Base-by-base conservation (phyloP, 257 asterid species). In the Echites panduratus region DNA sequence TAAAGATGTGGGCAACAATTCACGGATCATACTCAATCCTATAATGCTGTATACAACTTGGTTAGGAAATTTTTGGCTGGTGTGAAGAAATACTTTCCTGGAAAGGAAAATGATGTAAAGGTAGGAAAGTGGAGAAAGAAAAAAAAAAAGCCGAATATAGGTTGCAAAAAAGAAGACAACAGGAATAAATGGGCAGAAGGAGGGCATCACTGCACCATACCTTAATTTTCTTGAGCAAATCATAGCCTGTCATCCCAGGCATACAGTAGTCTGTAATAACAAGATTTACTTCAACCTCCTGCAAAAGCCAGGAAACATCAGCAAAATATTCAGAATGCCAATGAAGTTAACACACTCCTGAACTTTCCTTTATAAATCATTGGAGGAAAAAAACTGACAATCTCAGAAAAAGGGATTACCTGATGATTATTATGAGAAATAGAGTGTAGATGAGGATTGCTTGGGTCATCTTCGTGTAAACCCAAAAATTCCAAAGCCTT, bases 401-500 rank as follows among this genome's bases (percentile, higher is more conserved):
- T 61, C 72, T 57, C 80, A 54, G 58, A 73, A 27, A 56, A 73
- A 44, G 52, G 10, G 4, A n/a, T 77, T 68, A 80, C 86, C 84
- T 85, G 89, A 47, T 78, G 85, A 57, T 78, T 79, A 48, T 74
- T 69, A 17, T 82, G 78, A 78, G 78, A 83, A 64, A 79, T 76
- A 76, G 77, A 81, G 68, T 81, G 75, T 10, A 80, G 82, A 68
- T 59, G 76, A 11, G 73, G 59, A 63, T 61, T 72, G 68, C n/a
- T 75, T 19, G 66, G 48, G 20, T 81, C 79, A 73, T 78, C 76
- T 71, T 80, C 82, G 71, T 68, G 78, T 68, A 86, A 78, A 44
- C 92, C 90, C 80, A 87, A 86, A 79, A 87, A 78, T 54, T 87
- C 86, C 52, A 87, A 73, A 48, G 92, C 92, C 72, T 85, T 87